A percentile compares a stretch with the other conserved stretches of the same genome.
Evolutionary conservation across 257 asterid genomes (phyloP).

Genomic region (Echium plantagineum): DNA sequence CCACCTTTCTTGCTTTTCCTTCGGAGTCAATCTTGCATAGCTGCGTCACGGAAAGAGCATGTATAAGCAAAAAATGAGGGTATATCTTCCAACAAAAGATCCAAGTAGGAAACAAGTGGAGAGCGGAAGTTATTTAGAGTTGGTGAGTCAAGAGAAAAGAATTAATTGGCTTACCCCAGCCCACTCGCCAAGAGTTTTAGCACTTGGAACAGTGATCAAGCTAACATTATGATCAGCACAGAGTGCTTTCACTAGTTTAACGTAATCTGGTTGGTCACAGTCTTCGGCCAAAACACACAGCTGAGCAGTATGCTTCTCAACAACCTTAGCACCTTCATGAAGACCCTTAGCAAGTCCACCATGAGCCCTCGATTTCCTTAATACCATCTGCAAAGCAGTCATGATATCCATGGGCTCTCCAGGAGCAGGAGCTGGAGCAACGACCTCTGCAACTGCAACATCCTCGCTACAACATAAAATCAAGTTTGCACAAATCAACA

Average conservation of each 20-base stretch:
- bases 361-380: slow-evolving; percentile 47
- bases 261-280: slow-evolving; percentile 41
- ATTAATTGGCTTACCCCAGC: neutral
- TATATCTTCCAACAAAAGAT: too few species aligned
- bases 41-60: neutral
- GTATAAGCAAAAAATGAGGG: neutral
- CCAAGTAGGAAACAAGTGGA: too few species aligned
- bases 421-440: slow-evolving; percentile 14
- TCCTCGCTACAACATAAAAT: neutral
- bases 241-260: slow-evolving; percentile 45
- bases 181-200: neutral
- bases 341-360: slow-evolving; percentile 44
- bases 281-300: slow-evolving; percentile 51
- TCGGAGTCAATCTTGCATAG: neutral
- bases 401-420: slow-evolving; percentile 60
- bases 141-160: too few species aligned
- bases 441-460: slow-evolving; percentile 1
- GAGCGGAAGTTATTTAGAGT: too few species aligned
- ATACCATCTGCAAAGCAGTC: slow-evolving; percentile 47
- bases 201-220: slow-evolving; percentile 37
- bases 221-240: slow-evolving; percentile 51
- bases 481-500: neutral
- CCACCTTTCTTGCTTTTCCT: neutral
- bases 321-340: slow-evolving; percentile 40
- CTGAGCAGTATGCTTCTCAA: slow-evolving; percentile 49